Percentiles rank a stretch among this genome's conserved stretches.
These are phyloP conservation scores for Colletotrichum simmondsii DNA, from an alignment of 2,329 filamentous ascomycete species.

Conservation along the genomic window DNA sequence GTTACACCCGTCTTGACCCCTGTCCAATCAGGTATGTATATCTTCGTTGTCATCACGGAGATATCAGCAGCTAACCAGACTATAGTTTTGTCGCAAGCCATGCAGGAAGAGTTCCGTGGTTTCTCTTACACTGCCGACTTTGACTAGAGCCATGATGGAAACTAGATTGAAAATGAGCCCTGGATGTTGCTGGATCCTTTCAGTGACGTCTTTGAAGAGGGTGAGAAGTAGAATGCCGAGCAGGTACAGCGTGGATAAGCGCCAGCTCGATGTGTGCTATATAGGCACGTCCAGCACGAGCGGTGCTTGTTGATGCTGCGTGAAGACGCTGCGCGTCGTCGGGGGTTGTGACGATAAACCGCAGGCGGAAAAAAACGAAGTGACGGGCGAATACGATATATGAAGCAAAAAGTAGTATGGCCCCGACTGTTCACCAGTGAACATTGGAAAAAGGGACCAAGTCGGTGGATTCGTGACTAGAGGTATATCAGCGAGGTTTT, in stretches of 20 bases:
- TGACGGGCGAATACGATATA: conserved; percentile 19
- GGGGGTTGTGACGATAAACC: conserved; percentile 8
- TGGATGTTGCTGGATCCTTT: neutral
- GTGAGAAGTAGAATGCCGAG: conserved; percentile 1
- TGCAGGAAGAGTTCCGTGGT: conserved; percentile 99
- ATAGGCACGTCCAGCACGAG: conserved; percentile 1
- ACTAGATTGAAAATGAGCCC: neutral
- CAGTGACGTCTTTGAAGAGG: neutral
- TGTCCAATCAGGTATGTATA: conserved; percentile 88
- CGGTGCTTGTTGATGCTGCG: neutral
- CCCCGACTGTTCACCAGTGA: conserved; percentile 16
- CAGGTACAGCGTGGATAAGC: neutral
- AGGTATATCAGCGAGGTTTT: conserved; percentile 13
- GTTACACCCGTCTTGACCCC: conserved; percentile 97
- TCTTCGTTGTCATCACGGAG: neutral
- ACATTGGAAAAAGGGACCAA: conserved; percentile 21
- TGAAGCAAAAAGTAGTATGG: conserved; percentile 19
- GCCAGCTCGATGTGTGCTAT: neutral
- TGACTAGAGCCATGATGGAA: conserved; percentile 59
- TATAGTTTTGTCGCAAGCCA: conserved; percentile 92
- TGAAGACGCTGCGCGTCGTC: conserved; percentile 14
- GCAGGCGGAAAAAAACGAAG: conserved; percentile 15
- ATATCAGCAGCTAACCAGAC: conserved; percentile 9
- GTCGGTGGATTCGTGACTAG: conserved; percentile 19
- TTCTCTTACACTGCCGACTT: conserved; percentile 98